Evolutionary conservation across 768 basidiomycete species (phyloP).

Genomic region (Paxillus ammoniavirescens): DNA sequence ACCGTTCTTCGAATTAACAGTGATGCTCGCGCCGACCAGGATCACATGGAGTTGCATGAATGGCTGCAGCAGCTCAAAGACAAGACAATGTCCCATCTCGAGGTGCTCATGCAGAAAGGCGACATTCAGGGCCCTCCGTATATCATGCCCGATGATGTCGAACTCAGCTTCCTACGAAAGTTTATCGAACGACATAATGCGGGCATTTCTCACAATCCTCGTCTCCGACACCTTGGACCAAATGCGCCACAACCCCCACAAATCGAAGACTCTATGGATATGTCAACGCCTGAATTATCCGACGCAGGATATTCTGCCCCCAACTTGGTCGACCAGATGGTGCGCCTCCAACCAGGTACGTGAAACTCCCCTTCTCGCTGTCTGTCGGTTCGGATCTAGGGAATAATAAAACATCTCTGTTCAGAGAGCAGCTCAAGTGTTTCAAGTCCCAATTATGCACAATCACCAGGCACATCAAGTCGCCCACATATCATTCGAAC

Average conservation of each 20-base stretch:
- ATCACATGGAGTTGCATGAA: slow-evolving; percentile 87
- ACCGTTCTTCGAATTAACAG: slow-evolving; percentile 11
- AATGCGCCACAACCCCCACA: slow-evolving; percentile 27
- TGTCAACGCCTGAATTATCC: slow-evolving; percentile 34
- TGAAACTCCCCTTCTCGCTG: not conserved
- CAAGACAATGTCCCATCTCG: slow-evolving; percentile 85
- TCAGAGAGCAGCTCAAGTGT: slow-evolving; percentile 28
- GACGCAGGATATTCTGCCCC: slow-evolving; percentile 32
- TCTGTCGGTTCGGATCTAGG: not conserved
- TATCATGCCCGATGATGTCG: slow-evolving; percentile 75
- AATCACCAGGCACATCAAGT: slow-evolving; percentile 30
- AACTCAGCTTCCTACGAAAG: slow-evolving; percentile 75
- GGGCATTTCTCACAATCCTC: slow-evolving; percentile 78
- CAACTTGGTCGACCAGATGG: slow-evolving; percentile 32
- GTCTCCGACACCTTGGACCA: slow-evolving; percentile 56
- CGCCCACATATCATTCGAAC: slow-evolving; percentile 40
- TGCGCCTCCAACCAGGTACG: slow-evolving; percentile 35
- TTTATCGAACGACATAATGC: slow-evolving; percentile 78
- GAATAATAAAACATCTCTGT: slow-evolving; percentile 1
- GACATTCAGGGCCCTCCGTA: slow-evolving; percentile 85
- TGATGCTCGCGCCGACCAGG: slow-evolving; percentile 80
- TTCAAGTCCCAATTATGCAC: slow-evolving; percentile 31
- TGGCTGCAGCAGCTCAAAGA: slow-evolving; percentile 87
- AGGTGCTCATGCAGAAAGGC: slow-evolving; percentile 84
- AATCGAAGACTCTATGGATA: slow-evolving; percentile 34